Conservation (phyloP, 495 filamentous ascomycete species). For the Hypoxylon crocopeplum region DNA sequence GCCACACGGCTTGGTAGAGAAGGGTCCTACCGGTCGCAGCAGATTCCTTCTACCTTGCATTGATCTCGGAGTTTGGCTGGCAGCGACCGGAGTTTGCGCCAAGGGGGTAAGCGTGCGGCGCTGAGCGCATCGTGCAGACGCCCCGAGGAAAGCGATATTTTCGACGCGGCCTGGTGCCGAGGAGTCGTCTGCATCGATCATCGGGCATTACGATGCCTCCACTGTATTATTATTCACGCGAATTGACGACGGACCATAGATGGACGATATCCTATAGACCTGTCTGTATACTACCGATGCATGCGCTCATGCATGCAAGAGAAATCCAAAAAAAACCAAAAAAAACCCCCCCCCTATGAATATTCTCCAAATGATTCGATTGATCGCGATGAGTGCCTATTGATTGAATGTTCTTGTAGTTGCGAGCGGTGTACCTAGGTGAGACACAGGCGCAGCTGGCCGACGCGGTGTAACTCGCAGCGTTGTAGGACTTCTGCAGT, state of each 20-base stretch:
- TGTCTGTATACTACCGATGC: neutral
- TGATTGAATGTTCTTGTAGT: too few relatives aligned
- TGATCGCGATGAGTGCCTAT: too few relatives aligned
- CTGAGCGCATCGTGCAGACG: neutral
- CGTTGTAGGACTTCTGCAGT: too few relatives aligned
- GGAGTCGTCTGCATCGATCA: too few relatives aligned
- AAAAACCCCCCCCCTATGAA: too few relatives aligned
- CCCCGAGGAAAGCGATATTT: neutral
- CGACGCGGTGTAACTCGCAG: too few relatives aligned
- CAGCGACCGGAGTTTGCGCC: slow-evolving; percentile 1
- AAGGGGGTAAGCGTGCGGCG: neutral
- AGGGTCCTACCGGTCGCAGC: neutral
- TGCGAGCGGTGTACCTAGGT: too few relatives aligned
- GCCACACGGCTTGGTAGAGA: slow-evolving; percentile 57
- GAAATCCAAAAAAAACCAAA: too few relatives aligned
- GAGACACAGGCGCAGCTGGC: too few relatives aligned
- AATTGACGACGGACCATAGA: slow-evolving; percentile 9
- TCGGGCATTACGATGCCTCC: too few relatives aligned
- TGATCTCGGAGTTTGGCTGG: slow-evolving; percentile 12
- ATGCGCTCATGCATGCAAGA: neutral
- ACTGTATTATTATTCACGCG: too few relatives aligned
- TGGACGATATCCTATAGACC: slow-evolving; percentile 22
- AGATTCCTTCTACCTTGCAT: neutral
- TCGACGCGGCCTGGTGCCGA: neutral
- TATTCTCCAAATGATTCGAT: too few relatives aligned